Percentiles rank a stretch among this genome's conserved stretches.
Evolutionary conservation across 805 yeast genomes (phyloP).

Genomic region (Pichia deserticola): DNA sequence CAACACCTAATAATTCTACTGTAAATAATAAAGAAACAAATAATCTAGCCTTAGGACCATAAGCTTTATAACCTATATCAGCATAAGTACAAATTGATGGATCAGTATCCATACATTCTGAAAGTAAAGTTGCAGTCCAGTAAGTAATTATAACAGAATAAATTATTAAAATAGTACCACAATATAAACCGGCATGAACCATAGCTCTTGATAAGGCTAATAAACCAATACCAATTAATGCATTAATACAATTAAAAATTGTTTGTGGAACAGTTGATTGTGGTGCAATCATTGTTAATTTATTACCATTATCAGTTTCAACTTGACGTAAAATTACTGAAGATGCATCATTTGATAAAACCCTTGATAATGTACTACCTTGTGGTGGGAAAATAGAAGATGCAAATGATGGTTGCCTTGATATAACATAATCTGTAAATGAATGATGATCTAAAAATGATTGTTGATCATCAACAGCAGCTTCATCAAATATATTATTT

Average conservation of each 20-base stretch:
- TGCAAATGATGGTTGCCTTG: slow-evolving; percentile 16
- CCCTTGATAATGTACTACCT: slow-evolving; percentile 14
- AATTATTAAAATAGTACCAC: slow-evolving; percentile 54
- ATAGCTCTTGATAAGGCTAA: slow-evolving; percentile 61
- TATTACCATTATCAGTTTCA: slow-evolving; percentile 63
- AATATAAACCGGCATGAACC: slow-evolving; percentile 55
- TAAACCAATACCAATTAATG: slow-evolving; percentile 61
- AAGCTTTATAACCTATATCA: slow-evolving; percentile 80
- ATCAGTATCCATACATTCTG: slow-evolving; percentile 73
- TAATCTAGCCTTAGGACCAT: slow-evolving; percentile 69
- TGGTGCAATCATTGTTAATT: slow-evolving; percentile 67
- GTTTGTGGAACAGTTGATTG: slow-evolving; percentile 75
- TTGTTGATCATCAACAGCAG: slow-evolving; percentile 29
- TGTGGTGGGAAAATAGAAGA: slow-evolving; percentile 6
- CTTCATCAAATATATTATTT: slow-evolving; percentile 25
- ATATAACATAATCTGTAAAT: slow-evolving; percentile 20
- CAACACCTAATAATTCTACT: slow-evolving; percentile 70
- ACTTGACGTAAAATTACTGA: slow-evolving; percentile 37
- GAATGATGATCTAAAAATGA: slow-evolving; percentile 31
- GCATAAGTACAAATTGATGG: slow-evolving; percentile 79
- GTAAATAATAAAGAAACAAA: slow-evolving; percentile 69
- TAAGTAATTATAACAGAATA: slow-evolving; percentile 62
- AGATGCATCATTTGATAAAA: slow-evolving; percentile 21
- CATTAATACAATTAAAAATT: slow-evolving; percentile 57
- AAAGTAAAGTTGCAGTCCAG: slow-evolving; percentile 68